Conservation (phyloP, 2,329 filamentous ascomycete genomes). For the Fusarium sp. region DNA sequence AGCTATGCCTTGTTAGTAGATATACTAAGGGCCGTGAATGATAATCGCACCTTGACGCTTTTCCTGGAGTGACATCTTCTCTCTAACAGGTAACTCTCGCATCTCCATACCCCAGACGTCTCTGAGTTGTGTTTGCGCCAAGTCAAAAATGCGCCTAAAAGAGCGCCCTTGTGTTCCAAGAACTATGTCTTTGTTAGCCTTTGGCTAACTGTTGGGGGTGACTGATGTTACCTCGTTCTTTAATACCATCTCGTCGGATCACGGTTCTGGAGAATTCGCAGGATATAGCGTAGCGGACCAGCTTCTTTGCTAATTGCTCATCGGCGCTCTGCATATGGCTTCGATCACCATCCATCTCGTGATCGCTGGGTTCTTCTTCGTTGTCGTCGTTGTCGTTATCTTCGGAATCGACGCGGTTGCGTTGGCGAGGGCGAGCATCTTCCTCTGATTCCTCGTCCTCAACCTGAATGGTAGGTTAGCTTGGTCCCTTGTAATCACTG, state of each 20-base stretch:
- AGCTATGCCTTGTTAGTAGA: conserved; percentile 48
- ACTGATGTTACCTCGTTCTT: conserved; percentile 69
- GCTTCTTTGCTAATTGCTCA: conserved; percentile 72
- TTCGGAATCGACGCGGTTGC: conserved; percentile 51
- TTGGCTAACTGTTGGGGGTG: rapidly evolving
- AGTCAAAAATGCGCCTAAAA: conserved; percentile 84
- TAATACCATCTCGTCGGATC: conserved; percentile 74
- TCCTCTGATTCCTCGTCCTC: conserved; percentile 55
- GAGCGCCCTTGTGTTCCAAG: conserved; percentile 78
- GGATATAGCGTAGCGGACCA: conserved; percentile 78
- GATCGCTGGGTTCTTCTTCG: conserved; percentile 57
- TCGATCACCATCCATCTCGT: conserved; percentile 53
- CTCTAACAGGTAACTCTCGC: conserved; percentile 83
- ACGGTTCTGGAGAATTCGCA: conserved; percentile 75
- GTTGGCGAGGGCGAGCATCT: conserved; percentile 53
- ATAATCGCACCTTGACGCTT: conserved; percentile 75
- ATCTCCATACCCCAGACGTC: conserved; percentile 93
- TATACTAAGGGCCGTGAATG: neutral
- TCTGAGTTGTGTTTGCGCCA: conserved; percentile 80
- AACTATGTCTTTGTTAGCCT: conserved; percentile 63
- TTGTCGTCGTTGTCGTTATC: conserved; percentile 49
- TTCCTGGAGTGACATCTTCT: conserved; percentile 86
- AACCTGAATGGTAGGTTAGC: conserved; percentile 31
- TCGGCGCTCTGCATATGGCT: conserved; percentile 59
- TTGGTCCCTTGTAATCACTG: conserved; percentile 21